Conservation (phyloP, 2,329 filamentous ascomycete genomes). For the Neonectria ditissima region DNA sequence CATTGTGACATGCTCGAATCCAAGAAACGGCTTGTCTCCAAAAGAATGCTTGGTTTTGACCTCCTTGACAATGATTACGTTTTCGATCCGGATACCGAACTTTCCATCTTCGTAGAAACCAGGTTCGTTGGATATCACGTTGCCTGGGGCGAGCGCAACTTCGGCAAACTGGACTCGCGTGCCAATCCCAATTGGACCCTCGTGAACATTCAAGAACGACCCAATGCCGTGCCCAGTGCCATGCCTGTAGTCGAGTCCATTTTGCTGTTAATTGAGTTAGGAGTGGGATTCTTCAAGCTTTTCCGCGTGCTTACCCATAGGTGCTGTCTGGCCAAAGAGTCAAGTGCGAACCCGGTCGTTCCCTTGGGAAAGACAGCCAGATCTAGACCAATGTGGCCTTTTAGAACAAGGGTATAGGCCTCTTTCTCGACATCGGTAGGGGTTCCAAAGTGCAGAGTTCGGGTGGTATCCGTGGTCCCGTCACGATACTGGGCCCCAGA, state of each 20-base stretch:
- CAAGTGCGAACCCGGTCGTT: constrained; percentile 92
- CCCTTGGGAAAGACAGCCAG: constrained; percentile 92
- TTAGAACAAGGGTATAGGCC: constrained; percentile 93
- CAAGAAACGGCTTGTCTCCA: constrained; percentile 92
- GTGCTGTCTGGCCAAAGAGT: constrained; percentile 88
- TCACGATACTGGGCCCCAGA: constrained; percentile 97
- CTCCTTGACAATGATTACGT: constrained; percentile 91
- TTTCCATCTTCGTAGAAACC: constrained; percentile 97
- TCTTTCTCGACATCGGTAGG: constrained; percentile 87
- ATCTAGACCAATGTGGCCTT: constrained; percentile 92
- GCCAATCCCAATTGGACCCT: constrained; percentile 96
- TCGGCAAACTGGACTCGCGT: constrained; percentile 92
- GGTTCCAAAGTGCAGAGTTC: constrained; percentile 90
- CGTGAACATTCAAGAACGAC: constrained; percentile 95
- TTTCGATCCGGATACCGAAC: constrained; percentile 97
- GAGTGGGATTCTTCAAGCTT: not conserved
- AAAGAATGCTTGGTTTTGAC: constrained; percentile 89
- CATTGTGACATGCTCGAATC: constrained; percentile 98
- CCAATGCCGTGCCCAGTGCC: constrained; percentile 97
- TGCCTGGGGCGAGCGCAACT: constrained; percentile 88
- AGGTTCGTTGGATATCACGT: constrained; percentile 95
- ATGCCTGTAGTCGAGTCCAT: constrained; percentile 94
- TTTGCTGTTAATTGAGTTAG: constrained; percentile 47
- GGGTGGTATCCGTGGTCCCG: constrained; percentile 94
- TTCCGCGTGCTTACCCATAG: constrained; percentile 76